Evolutionary conservation across 495 filamentous ascomycete species (phyloP).

Genomic region (Rostrohypoxylon terebratum): DNA sequence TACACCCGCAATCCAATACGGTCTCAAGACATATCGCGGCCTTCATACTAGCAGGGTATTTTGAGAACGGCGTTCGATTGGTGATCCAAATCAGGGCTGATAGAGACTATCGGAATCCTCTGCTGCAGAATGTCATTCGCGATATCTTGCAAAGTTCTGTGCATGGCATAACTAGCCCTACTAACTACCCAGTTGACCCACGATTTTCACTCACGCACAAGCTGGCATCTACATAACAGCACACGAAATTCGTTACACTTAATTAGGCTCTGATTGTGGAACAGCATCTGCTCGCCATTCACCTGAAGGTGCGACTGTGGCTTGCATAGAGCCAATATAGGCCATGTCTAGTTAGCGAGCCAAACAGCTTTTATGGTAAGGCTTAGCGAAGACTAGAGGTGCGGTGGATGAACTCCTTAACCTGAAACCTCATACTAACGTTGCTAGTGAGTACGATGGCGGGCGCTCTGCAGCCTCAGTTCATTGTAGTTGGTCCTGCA

Average conservation of each 20-base stretch:
- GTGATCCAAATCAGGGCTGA: conserved; percentile 14
- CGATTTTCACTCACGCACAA: conserved; percentile 5
- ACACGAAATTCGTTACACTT: conserved; percentile 23
- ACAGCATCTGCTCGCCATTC: conserved; percentile 15
- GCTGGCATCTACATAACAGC: not conserved
- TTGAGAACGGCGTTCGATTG: conserved; percentile 23
- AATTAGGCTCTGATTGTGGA: conserved; percentile 28
- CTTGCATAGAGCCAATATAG: conserved; percentile 36
- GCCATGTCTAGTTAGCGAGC: not conserved
- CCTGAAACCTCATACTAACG: conserved; percentile 3
- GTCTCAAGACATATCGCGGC: conserved; percentile 14
- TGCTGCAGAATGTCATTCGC: conserved; percentile 19
- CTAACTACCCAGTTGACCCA: conserved; percentile 10
- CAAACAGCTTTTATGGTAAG: conserved; percentile 28
- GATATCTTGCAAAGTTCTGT: conserved; percentile 17
- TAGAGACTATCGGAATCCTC: conserved; percentile 12
- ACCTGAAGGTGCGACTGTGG: conserved; percentile 38
- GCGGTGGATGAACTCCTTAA: not conserved
- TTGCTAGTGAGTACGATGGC: not conserved
- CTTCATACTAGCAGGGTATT: conserved; percentile 16
- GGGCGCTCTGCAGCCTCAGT: not conserved
- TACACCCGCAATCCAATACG: conserved; percentile 12
- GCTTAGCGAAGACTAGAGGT: conserved; percentile 23
- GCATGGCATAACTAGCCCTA: conserved; percentile 11
- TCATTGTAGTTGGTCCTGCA: not conserved